Base-by-base conservation (phyloP, 192 early-diverging fungal species). In the Podochytrium sp. region DNA sequence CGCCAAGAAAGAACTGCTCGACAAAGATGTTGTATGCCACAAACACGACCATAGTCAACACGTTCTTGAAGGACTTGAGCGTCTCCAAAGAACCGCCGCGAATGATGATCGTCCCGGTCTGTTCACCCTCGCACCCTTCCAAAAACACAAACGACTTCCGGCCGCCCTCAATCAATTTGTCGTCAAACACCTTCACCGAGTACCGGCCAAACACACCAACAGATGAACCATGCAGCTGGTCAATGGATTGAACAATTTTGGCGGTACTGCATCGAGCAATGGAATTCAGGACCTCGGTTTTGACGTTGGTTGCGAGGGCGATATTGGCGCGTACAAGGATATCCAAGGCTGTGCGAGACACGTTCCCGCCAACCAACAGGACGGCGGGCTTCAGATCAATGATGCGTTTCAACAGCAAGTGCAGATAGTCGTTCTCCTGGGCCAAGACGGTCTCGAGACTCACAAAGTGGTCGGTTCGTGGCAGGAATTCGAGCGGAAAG, bases 101-200 rank as follows among this genome's bases (percentile, higher is more conserved):
- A 51, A 99, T 73, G 10, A 95, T 90, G 41, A 99, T 83, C 0
- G 95, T 96, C 61, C 95, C 92, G 29, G 95, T 94, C 0, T 92
- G 79, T 43, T 90, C 87, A 38, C 84, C 82, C 14, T 87, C 83
- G 78, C 94, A 95, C 1, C 94, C 93, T 56, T 96, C 92, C 72
- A 99, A 91, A 67, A 92, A 90, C 55, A 99, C 80, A 79, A 92
- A 97, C 33, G 93, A 90, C 66, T 95, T 96, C 51, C 92, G 83
- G 55, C 82, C 86, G 58, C 91, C 91, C 1, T 95, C 93, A 53
- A 96, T 87, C 43, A 87, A 84, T 38, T 86, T 83, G 67, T 99
- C 88, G 16, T 94, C 87, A 75, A 89, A 96, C 0, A 92, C 96
- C 64, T 93, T 88, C 42, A 94, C 88, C 6, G 83, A 86, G 71